These are phyloP conservation scores for Xerophyta viscosa DNA, from an alignment of 106 monocot genomes.

Conservation along the genomic window DNA sequence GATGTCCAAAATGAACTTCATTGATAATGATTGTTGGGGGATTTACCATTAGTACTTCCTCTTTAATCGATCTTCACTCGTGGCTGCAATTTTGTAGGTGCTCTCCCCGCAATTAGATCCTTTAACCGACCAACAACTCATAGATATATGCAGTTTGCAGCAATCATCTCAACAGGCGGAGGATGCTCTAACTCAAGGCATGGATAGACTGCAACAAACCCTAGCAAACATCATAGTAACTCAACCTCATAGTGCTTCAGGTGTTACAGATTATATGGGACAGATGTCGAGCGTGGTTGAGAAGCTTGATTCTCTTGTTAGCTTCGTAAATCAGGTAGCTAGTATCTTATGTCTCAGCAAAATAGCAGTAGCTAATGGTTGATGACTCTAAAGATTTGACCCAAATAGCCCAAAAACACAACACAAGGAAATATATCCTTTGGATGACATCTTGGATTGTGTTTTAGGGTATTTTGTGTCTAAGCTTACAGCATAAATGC, in stretches of 20 bases:
- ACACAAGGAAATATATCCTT: too few relatives aligned
- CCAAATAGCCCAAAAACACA: too few relatives aligned
- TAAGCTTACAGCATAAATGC: too few relatives aligned
- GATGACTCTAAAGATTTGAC: too few relatives aligned
- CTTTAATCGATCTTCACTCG: too few relatives aligned
- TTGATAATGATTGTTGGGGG: too few relatives aligned
- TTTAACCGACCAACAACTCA: constrained; percentile 53
- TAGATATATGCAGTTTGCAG: constrained; percentile 33
- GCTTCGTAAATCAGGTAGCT: constrained; percentile 83
- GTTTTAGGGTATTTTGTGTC: too few relatives aligned
- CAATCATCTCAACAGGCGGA: constrained; percentile 80
- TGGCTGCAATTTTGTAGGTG: constrained; percentile 20
- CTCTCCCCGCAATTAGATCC: constrained; percentile 58
- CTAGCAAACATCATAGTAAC: constrained; percentile 49
- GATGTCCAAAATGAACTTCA: too few relatives aligned
- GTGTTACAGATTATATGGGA: constrained; percentile 43
- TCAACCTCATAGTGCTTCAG: constrained; percentile 26
- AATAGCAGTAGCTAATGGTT: too few relatives aligned
- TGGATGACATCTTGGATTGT: too few relatives aligned
- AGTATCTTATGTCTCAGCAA: too few relatives aligned
- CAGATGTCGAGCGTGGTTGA: constrained; percentile 63
- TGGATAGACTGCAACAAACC: constrained; percentile 85
- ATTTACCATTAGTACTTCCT: too few relatives aligned
- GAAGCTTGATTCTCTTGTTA: constrained; percentile 49
- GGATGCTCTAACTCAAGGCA: constrained; percentile 75